Conservation (phyloP, 805 yeast species). For the Saturnispora mendoncae region DNA sequence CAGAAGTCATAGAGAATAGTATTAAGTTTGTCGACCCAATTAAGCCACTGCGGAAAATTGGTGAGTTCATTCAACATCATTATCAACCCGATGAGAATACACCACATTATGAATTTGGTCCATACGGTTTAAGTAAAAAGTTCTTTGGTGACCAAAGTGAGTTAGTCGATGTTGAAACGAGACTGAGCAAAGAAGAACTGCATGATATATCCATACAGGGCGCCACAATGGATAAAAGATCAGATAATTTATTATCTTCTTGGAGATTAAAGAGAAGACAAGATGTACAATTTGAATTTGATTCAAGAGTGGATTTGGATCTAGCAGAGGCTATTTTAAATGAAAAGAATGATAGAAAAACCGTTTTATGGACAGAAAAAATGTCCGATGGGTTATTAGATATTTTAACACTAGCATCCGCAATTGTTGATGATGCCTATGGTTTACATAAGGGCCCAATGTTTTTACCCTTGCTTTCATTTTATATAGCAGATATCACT, state of each 20-base stretch:
- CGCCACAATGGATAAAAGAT: not conserved
- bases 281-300: not conserved
- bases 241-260: not conserved
- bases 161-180: not conserved
- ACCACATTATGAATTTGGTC: slow-evolving; percentile 3
- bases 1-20: not conserved
- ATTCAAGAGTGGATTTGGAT: not conserved
- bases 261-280: slow-evolving; percentile 6
- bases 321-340: slow-evolving; percentile 13
- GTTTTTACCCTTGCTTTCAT: slow-evolving; percentile 60
- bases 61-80: not conserved
- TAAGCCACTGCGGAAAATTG: not conserved
- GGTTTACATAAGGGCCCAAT: slow-evolving; percentile 77
- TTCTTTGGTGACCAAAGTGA: slow-evolving; percentile 7
- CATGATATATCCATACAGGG: not conserved
- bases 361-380: slow-evolving; percentile 4
- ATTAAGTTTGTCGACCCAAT: not conserved
- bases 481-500: slow-evolving; percentile 48
- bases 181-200: slow-evolving; percentile 1
- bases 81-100: not conserved
- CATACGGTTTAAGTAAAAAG: slow-evolving; percentile 1
- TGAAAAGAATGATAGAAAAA: slow-evolving; percentile 20
- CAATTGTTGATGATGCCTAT: slow-evolving; percentile 66
- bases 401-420: slow-evolving; percentile 63
- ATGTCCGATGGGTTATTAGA: slow-evolving; percentile 54